Percentiles rank a stretch among this genome's conserved stretches.
phyloP scores from a whole-genome alignment of 257 asterid species.

The Jacaranda copaia region DNA sequence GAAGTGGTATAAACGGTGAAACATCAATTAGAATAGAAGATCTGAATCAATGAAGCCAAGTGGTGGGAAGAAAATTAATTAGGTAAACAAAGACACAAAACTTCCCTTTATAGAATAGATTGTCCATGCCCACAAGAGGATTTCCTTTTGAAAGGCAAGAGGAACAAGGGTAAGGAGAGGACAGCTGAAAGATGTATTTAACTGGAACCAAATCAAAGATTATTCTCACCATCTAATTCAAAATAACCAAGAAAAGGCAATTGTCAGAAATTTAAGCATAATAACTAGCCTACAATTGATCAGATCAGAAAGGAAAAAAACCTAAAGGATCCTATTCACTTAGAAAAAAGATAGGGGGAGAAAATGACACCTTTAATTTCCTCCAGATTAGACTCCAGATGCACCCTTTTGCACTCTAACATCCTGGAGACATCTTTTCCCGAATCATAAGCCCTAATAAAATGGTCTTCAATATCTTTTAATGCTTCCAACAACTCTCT shows the following conservation, averaged over 20 bases:
- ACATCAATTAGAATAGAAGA: no score
- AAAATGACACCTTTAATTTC: slow-evolving; percentile 71
- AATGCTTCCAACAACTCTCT: slow-evolving; percentile 91
- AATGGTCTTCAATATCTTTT: slow-evolving; percentile 82
- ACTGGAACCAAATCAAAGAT: not conserved
- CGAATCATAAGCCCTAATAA: slow-evolving; percentile 81
- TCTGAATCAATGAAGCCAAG: no score
- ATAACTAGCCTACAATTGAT: not conserved
- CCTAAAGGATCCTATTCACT: not conserved
- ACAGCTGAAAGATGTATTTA: not conserved
- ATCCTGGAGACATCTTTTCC: slow-evolving; percentile 90
- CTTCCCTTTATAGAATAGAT: not conserved
- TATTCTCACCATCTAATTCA: not conserved
- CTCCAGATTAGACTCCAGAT: slow-evolving; percentile 79
- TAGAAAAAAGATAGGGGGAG: no score
- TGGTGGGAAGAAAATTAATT: no score
- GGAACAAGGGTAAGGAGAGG: not conserved
- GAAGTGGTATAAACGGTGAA: no score
- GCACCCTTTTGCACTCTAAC: slow-evolving; percentile 89
- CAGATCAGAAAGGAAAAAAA: not conserved
- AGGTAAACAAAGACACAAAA: no score
- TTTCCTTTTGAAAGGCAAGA: not conserved
- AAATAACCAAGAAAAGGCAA: not conserved
- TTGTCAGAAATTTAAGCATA: not conserved
- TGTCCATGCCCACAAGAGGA: no score